A percentile compares a stretch with the other conserved stretches of the same genome.
Conservation (phyloP, 768 basidiomycete genomes). For the Termitomyces sp. region DNA sequence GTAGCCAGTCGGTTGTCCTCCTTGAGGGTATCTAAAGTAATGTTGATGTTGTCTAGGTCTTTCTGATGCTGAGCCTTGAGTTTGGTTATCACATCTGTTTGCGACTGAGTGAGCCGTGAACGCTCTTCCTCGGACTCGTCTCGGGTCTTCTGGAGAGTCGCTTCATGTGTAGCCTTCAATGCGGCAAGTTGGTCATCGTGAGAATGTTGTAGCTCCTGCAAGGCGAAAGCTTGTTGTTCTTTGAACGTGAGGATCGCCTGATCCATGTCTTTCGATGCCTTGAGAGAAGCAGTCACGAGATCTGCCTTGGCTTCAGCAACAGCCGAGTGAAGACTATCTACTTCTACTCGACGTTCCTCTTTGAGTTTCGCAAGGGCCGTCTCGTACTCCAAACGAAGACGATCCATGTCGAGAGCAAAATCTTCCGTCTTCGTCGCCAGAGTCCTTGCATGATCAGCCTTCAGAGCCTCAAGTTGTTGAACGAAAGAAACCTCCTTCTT, state of each 20-base stretch:
- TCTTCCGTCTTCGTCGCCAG: constrained; percentile 59
- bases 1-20: constrained; percentile 33
- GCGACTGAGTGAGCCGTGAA: constrained; percentile 26
- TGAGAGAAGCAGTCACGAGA: constrained; percentile 27
- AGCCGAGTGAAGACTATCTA: constrained; percentile 43
- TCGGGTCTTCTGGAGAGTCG: constrained; percentile 29
- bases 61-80: constrained; percentile 47
- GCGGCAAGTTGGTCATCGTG: constrained; percentile 54
- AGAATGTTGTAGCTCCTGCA: constrained; percentile 51
- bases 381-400: constrained; percentile 59
- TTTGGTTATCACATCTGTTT: constrained; percentile 32
- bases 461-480: constrained; percentile 64
- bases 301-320: constrained; percentile 45
- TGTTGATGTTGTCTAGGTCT: constrained; percentile 37
- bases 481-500: constrained; percentile 63
- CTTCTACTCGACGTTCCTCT: constrained; percentile 50
- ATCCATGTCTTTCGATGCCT: constrained; percentile 46
- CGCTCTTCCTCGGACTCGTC: constrained; percentile 25
- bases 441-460: constrained; percentile 55
- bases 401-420: constrained; percentile 54
- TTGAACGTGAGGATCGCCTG: constrained; percentile 41
- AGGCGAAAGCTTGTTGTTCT: constrained; percentile 51
- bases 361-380: constrained; percentile 47
- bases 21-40: constrained; percentile 33
- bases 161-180: constrained; percentile 46